phyloP scores from a whole-genome alignment of 306 rosid species.

The Nissolia schottii region DNA sequence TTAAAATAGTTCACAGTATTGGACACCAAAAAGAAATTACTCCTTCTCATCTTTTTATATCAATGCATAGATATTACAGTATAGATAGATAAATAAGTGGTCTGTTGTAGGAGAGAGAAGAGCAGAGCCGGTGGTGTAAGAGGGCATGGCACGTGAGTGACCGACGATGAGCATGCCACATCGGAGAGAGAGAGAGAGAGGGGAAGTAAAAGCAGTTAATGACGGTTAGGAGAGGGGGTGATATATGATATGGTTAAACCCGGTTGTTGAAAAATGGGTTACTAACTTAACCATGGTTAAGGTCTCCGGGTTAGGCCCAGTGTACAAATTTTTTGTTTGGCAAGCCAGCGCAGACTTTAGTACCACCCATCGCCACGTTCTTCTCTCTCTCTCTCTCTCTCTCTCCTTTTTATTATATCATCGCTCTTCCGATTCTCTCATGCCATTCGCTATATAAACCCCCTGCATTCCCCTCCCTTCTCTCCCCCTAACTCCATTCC shows the following conservation, averaged over 20 bases:
- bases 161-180: not conserved
- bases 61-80: too few relatives aligned
- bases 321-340: not conserved
- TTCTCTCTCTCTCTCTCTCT: not conserved
- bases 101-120: not conserved
- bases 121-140: not conserved
- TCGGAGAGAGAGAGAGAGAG: not conserved
- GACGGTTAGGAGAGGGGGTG: not conserved
- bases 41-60: too few relatives aligned
- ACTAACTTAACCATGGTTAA: not conserved
- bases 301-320: not conserved
- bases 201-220: not conserved
- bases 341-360: not conserved
- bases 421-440: not conserved
- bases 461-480: constrained; percentile 13
- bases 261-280: not conserved
- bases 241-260: not conserved
- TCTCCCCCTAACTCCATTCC: constrained; percentile 33
- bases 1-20: too few relatives aligned
- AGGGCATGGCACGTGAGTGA: not conserved
- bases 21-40: too few relatives aligned
- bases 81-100: too few relatives aligned
- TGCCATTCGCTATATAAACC: constrained; percentile 45
- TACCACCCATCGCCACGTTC: not conserved
- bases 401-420: not conserved